Percentiles rank a stretch among this genome's conserved stretches.
phyloP scores from a whole-genome alignment of 163 green algal genomes.

The Scenedesmus sp. region DNA sequence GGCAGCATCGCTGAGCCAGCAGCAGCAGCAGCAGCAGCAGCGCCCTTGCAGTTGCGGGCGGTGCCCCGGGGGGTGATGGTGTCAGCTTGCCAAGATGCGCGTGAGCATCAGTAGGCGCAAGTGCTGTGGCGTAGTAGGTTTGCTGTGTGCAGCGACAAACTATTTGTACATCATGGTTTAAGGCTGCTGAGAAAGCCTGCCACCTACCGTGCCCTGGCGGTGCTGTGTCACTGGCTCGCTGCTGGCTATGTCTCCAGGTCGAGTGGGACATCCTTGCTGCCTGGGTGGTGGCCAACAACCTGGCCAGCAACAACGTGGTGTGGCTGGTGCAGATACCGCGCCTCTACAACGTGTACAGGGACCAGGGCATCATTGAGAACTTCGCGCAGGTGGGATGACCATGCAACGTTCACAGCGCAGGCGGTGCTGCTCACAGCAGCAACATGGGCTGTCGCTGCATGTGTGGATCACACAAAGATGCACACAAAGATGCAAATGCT shows the following conservation, averaged over 20 bases:
- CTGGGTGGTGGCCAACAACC: slow-evolving; percentile 97
- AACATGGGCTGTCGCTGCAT: too few species aligned
- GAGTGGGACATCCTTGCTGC: slow-evolving; percentile 99
- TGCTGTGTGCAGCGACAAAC: too few species aligned
- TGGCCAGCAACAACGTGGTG: slow-evolving; percentile 92
- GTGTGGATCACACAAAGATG: too few species aligned
- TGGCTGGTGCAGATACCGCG: slow-evolving; percentile 88
- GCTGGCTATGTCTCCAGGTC: slow-evolving; percentile 57
- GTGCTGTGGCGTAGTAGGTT: too few species aligned
- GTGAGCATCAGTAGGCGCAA: too few species aligned
- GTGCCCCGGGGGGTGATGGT: not conserved
- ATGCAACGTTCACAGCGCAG: too few species aligned
- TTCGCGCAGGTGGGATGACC: slow-evolving; percentile 70
- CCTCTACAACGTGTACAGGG: slow-evolving; percentile 98
- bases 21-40: not conserved
- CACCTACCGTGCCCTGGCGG: not conserved
- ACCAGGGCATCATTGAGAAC: slow-evolving; percentile 95
- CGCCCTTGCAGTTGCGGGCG: not conserved
- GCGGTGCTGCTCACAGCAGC: too few species aligned
- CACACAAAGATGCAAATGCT: not conserved
- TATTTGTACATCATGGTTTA: too few species aligned
- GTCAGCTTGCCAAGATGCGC: too few species aligned
- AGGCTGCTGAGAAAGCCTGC: too few species aligned
- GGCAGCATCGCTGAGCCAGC: not conserved
- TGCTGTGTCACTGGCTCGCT: not conserved